Percentiles rank a stretch among this genome's conserved stretches.
Conservation (phyloP, 1,284 basidiomycete species). For the Puccinia hordei region DNA sequence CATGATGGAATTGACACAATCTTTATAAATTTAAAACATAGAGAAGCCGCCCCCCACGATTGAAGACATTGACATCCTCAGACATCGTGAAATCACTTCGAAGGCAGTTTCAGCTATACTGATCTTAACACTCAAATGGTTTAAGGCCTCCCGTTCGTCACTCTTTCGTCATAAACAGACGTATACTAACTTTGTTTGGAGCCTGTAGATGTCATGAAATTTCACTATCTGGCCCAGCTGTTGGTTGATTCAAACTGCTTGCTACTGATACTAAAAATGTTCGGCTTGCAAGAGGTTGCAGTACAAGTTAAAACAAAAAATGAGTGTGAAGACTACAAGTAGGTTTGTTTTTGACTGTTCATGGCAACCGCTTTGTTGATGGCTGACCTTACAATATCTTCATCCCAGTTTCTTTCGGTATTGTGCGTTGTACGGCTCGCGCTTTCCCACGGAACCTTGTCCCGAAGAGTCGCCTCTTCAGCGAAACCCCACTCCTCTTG, state of each 20-base stretch:
- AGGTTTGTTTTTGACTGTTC: not conserved
- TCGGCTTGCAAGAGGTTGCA: conserved; percentile 88
- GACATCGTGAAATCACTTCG: conserved; percentile 95
- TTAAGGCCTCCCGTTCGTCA: conserved; percentile 77
- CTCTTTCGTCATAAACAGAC: not conserved
- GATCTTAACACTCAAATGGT: conserved; percentile 90
- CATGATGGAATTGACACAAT: conserved; percentile 14
- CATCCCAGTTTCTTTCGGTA: conserved; percentile 81
- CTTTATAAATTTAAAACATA: conserved; percentile 47
- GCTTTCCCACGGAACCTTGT: conserved; percentile 26
- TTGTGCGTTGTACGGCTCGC: conserved; percentile 69
- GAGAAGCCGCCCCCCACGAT: conserved; percentile 72
- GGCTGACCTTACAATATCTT: conserved; percentile 57
- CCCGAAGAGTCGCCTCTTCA: not conserved
- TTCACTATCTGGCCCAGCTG: conserved; percentile 92
- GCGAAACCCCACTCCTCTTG: conserved; percentile 51
- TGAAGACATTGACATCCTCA: conserved; percentile 91
- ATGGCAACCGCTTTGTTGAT: not conserved
- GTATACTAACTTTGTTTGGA: conserved; percentile 20
- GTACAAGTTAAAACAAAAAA: conserved; percentile 80
- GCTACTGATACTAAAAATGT: conserved; percentile 94
- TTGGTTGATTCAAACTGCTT: conserved; percentile 94
- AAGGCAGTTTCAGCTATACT: conserved; percentile 96
- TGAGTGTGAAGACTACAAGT: conserved; percentile 73
- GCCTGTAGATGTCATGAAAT: conserved; percentile 79